phyloP scores from a whole-genome alignment of 257 asterid genomes.

The Capsicum pubescens region DNA sequence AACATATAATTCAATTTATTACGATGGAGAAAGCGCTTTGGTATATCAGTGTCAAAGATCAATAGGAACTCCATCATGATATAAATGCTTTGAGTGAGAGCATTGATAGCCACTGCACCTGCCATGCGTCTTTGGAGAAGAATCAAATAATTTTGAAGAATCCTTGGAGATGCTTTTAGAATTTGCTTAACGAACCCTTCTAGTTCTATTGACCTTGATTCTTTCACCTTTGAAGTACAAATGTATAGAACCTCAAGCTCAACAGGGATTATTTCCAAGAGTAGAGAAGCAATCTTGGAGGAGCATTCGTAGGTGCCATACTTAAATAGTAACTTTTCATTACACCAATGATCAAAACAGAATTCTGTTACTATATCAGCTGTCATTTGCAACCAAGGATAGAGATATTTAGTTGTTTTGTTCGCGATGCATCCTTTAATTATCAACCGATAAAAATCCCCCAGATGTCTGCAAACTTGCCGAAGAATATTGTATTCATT shows the following conservation, averaged over 20 bases:
- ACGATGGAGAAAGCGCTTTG: not conserved
- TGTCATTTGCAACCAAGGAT: too few relatives aligned
- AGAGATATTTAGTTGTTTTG: not conserved
- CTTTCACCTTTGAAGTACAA: not conserved
- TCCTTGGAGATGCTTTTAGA: not conserved
- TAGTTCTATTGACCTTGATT: not conserved
- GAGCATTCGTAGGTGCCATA: not conserved
- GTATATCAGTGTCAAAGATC: not conserved
- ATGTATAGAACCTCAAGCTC: not conserved
- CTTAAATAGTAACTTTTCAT: too few relatives aligned
- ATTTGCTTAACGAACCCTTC: not conserved
- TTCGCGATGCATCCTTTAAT: not conserved
- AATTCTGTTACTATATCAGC: not conserved
- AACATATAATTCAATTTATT: not conserved
- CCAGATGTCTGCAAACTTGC: not conserved
- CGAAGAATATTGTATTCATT: not conserved
- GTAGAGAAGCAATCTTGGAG: not conserved
- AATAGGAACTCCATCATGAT: slow-evolving; percentile 5
- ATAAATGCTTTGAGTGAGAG: not conserved
- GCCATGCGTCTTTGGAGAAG: not conserved
- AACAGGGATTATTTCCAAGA: not conserved
- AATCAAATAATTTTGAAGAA: not conserved
- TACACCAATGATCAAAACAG: not conserved
- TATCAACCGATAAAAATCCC: not conserved
- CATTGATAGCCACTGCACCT: not conserved